Evolutionary conservation across 202 grass and related monocot species (phyloP), one percentile per base, ranked within the genome.

Genomic region (Carex sylvatica): DNA sequence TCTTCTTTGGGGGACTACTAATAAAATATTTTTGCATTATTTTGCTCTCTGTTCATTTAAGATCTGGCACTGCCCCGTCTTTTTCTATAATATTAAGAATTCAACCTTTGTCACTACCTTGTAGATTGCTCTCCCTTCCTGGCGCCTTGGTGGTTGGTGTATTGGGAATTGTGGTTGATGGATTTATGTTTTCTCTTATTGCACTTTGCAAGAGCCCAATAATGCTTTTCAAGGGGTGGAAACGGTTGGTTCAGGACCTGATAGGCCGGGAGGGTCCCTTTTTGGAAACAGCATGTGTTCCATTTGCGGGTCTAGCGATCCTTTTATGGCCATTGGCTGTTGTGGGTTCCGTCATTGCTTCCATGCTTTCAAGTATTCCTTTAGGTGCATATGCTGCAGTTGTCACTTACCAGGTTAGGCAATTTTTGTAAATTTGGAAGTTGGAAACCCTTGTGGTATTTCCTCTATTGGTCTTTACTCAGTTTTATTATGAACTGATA

Each of bases 151-250:
- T 93, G 46, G 60, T 78, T 19, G 91, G 88, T 86, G 36, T 86
- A 65, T 75, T 83, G 79, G 96, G 96, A 22, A 80, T 99, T 86
- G 47, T 89, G 69, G 28, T 93, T 69, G 92, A 95, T 79, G 82
- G 77, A 42, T 81, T 91, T 78, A 86, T 99, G 82, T 89, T 95
- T 74, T 87, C 96, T 67, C 65, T 93, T 59, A 91, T 95, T 81
- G 89, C 96, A 63, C 46, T 93, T 23, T 93, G 86, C 84, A 99
- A 99, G 73, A 87, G 80, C 81, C 96, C 96, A 24, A 89, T 93
- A 78, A 99, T 99, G 96, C 92, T 99, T 82, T 87, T 99, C 80
- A 99, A 99, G 90, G 96, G 96, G 74, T 99, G 96, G 96, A 90
- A 88, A 64, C 84, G 96, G 47, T 84, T 99, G 47, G 83, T 95